A percentile compares a stretch with the other conserved stretches of the same genome.
phyloP scores from a whole-genome alignment of 2,329 filamentous ascomycete species.

The Diaporthe amygdali region DNA sequence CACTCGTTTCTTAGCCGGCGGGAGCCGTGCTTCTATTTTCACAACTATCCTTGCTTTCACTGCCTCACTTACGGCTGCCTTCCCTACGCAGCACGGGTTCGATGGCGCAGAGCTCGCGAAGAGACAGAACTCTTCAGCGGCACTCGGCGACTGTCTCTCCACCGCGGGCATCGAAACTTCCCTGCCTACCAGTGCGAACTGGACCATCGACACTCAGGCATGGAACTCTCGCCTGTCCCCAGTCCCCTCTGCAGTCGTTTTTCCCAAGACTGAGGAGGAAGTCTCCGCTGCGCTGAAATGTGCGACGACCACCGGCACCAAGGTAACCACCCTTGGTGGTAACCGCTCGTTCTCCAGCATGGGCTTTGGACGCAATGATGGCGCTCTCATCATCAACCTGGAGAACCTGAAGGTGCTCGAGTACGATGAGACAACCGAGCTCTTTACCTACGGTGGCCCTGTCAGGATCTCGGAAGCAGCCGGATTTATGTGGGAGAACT shows the following conservation, averaged over 20 bases:
- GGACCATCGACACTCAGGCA: conserved; percentile 4
- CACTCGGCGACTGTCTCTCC: neutral
- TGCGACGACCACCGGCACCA: neutral
- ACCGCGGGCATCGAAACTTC: conserved; percentile 7
- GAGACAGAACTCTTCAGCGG: neutral
- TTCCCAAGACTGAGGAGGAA: conserved; percentile 8
- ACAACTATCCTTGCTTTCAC: conserved; percentile 3
- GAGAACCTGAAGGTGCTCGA: conserved; percentile 9
- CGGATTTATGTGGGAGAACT: neutral
- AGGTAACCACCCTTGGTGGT: conserved; percentile 17
- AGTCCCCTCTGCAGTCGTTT: conserved; percentile 3
- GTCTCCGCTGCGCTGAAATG: neutral
- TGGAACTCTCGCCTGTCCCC: conserved; percentile 15
- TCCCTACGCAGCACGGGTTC: neutral
- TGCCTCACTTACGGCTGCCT: neutral
- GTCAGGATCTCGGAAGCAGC: conserved; percentile 17
- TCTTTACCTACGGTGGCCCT: conserved; percentile 12
- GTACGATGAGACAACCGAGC: neutral
- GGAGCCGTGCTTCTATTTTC: conserved; percentile 12
- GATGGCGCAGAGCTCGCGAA: neutral
- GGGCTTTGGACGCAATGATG: conserved; percentile 17
- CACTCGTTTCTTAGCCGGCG: conserved; percentile 12
- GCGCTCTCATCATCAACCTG: conserved; percentile 14
- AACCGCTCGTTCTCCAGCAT: conserved; percentile 21
- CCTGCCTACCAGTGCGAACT: neutral